A percentile compares a stretch with the other conserved stretches of the same genome.
These are phyloP conservation scores for Drechmeria coniospora DNA, from an alignment of 2,329 filamentous ascomycete genomes.

Conservation along the genomic window DNA sequence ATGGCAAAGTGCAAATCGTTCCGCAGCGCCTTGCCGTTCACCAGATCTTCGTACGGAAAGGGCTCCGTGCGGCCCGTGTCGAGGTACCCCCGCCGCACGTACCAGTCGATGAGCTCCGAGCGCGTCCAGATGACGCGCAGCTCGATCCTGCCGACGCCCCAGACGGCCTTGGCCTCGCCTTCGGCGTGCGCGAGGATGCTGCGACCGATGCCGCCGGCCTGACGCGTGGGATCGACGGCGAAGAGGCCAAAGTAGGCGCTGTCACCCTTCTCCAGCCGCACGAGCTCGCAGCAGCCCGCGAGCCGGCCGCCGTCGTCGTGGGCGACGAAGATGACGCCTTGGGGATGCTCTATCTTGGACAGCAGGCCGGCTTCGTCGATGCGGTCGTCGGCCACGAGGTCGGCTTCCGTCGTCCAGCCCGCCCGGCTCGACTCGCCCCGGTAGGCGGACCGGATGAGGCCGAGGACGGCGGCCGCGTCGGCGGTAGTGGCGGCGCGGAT, in stretches of 20 bases:
- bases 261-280: conserved; percentile 10
- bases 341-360: conserved; percentile 23
- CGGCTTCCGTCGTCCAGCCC: conserved; percentile 33
- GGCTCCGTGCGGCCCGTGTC: conserved; percentile 21
- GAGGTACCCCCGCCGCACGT: conserved; percentile 25
- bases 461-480: conserved; percentile 17
- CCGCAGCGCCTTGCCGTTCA: conserved; percentile 19
- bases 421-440: conserved; percentile 22
- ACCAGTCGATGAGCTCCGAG: conserved; percentile 29
- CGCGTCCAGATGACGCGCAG: conserved; percentile 29
- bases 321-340: conserved; percentile 21
- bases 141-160: conserved; percentile 21
- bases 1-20: conserved; percentile 28
- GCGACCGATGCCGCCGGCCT: conserved; percentile 28
- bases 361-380: conserved; percentile 21
- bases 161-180: conserved; percentile 15
- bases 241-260: conserved; percentile 31
- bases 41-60: conserved; percentile 26
- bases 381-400: conserved; percentile 26
- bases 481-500: conserved; percentile 19
- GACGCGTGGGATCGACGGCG: conserved; percentile 26
- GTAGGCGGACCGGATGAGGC: conserved; percentile 27
- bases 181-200: conserved; percentile 26
- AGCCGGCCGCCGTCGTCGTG: conserved; percentile 13
- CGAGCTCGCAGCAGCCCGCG: conserved; percentile 29